Evolutionary conservation across 306 rosid genomes (phyloP), one percentile per base, ranked within the genome.

Genomic region (Vigna angularis): DNA sequence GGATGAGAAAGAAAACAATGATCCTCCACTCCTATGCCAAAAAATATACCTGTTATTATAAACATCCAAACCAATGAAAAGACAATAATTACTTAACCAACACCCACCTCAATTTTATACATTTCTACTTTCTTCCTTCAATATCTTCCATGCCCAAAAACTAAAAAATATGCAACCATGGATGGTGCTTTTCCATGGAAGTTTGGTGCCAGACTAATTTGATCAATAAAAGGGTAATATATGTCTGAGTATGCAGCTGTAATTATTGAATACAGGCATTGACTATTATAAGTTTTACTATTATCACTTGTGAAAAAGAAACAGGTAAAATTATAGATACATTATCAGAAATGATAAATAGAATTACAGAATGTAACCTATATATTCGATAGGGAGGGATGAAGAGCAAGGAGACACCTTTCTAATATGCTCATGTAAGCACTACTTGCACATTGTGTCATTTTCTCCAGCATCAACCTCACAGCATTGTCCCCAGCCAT

Each of bases 401-500:
- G 66, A 47, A 72, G 16, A n/a, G 18, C 67, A 44, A 30, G 72
- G 48, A 72, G 42, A 48, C 78, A 91, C 98, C 98, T 95, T 89
- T 95, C 96, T 61, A 95, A 81, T 86, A 95, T 95, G 84, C 93
- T 88, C 79, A 92, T 91, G 85, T 92, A 95, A 32, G 98, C 98
- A 81, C 88, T 92, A 86, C 97, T 92, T 38, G 98, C 97, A 83
- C 92, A 86, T 77, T 92, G 93, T 59, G 92, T 68, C 98, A 95
- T 92, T 84, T 92, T 95, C 76, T 95, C 98, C 72, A 95, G 89
- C 88, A 95, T 87, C 66, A 91, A 91, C 86, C 98, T 89, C 28
- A 95, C 91, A 72, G 92, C 88, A 79, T 81, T 89, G 86, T 95
- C 98, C 77, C 98, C 98, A 64, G 98, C 98, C 98, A 95, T 91